A percentile compares a stretch with the other conserved stretches of the same genome.
phyloP scores from a whole-genome alignment of 495 filamentous ascomycete species.

The Penicillium dipodomyicola region DNA sequence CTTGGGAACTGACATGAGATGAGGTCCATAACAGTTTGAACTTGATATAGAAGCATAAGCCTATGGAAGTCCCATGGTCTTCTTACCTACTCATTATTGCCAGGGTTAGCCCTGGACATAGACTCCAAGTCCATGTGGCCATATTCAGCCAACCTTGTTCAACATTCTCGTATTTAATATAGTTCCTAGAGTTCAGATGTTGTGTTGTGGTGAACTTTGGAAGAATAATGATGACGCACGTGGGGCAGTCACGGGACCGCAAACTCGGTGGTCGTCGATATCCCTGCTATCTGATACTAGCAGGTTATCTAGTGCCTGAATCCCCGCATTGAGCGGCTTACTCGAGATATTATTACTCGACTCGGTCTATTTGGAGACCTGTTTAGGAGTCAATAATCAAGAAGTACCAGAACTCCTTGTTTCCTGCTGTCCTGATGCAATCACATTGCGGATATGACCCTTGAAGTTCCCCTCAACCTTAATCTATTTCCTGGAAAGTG shows the following conservation, averaged over 20 bases:
- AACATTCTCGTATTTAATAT: not conserved
- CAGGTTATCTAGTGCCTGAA: not conserved
- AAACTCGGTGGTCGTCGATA: not conserved
- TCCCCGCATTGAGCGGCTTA: not conserved
- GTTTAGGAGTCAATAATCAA: not conserved
- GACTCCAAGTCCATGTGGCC: conserved; percentile 1
- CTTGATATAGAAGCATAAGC: not conserved
- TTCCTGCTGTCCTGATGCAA: not conserved
- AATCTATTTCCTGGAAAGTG: not conserved
- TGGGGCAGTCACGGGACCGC: conserved; percentile 3
- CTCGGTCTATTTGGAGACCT: not conserved
- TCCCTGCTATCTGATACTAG: not conserved
- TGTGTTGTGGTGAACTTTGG: not conserved
- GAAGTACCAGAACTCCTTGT: not conserved
- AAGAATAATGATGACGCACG: conserved; percentile 4
- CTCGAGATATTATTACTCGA: not conserved
- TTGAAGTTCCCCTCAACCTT: not conserved
- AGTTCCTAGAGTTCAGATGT: not conserved
- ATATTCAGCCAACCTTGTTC: too few species aligned
- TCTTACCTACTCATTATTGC: not conserved
- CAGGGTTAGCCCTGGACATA: not conserved
- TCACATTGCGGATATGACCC: not conserved
- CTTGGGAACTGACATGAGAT: not conserved
- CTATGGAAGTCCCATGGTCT: not conserved
- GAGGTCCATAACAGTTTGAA: not conserved